Conservation (phyloP, 2,329 filamentous ascomycete genomes). For the Colletotrichum kahawae region DNA sequence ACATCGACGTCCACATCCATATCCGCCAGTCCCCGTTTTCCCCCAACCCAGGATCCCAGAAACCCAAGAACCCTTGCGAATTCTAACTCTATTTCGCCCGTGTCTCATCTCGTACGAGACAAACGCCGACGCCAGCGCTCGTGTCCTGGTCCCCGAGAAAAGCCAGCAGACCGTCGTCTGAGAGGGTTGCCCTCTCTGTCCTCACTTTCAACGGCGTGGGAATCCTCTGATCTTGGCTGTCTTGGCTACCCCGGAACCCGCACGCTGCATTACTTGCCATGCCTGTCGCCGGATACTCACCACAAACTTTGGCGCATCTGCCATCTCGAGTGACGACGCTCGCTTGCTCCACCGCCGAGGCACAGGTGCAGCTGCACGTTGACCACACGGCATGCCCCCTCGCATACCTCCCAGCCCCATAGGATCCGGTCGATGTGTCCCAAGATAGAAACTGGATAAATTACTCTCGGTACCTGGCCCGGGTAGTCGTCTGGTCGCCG, state of each 20-base stretch:
- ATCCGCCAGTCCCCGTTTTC: neutral
- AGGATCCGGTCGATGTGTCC: conserved; percentile 4
- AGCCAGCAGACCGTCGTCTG: neutral
- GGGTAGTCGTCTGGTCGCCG: neutral
- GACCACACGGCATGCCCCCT: conserved; percentile 12
- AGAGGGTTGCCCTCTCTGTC: neutral
- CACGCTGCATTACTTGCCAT: neutral
- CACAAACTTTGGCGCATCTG: conserved; percentile 7
- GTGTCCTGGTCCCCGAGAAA: neutral
- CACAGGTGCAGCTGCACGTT: conserved; percentile 15
- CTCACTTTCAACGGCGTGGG: neutral
- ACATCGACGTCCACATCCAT: neutral
- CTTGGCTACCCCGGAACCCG: neutral
- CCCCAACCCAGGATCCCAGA: conserved; percentile 3
- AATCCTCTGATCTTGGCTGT: neutral
- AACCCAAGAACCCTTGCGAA: neutral
- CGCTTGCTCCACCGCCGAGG: conserved; percentile 5
- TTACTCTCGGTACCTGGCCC: conserved; percentile 14
- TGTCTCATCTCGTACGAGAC: conserved; percentile 14
- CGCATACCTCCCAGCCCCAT: conserved; percentile 2
- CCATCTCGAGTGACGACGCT: conserved; percentile 8
- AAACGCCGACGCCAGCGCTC: neutral
- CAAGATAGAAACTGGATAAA: conserved; percentile 10
- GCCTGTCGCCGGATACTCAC: neutral
- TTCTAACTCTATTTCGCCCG: conserved; percentile 7